Evolutionary conservation across 2,329 filamentous ascomycete species (phyloP).

Genomic region (Fusarium tricinctum): DNA sequence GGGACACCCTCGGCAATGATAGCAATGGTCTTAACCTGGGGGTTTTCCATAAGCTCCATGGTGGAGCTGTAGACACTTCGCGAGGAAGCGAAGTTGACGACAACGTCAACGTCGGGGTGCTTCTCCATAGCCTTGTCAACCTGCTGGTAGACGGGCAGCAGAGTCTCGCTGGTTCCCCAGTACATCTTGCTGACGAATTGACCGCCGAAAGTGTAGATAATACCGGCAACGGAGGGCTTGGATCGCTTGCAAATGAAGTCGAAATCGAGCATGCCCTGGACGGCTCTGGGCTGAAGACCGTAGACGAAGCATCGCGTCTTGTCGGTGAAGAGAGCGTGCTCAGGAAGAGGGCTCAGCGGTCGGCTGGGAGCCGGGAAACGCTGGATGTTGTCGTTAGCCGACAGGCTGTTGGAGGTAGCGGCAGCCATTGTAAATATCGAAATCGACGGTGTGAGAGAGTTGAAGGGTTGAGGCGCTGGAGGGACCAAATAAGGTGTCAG

Average conservation of each 20-base stretch:
- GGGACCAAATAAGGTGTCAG: slow-evolving; percentile 45
- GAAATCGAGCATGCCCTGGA: slow-evolving; percentile 97
- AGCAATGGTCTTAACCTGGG: slow-evolving; percentile 98
- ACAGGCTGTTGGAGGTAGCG: slow-evolving; percentile 68
- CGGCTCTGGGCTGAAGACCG: slow-evolving; percentile 94
- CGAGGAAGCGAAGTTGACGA: slow-evolving; percentile 99
- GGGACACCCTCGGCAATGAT: slow-evolving; percentile 99
- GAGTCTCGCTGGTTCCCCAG: slow-evolving; percentile 99
- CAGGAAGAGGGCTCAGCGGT: slow-evolving; percentile 87
- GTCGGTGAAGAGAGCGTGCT: slow-evolving; percentile 95
- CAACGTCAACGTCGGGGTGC: slow-evolving; percentile 96
- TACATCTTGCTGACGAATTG: slow-evolving; percentile 99
- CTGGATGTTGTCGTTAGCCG: slow-evolving; percentile 98
- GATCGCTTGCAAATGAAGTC: slow-evolving; percentile 99
- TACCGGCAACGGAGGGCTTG: slow-evolving; percentile 95
- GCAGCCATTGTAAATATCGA: slow-evolving; percentile 64
- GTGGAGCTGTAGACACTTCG: slow-evolving; percentile 99
- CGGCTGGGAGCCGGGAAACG: slow-evolving; percentile 95
- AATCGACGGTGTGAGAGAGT: slow-evolving; percentile 41
- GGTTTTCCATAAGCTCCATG: slow-evolving; percentile 97
- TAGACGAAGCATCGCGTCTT: slow-evolving; percentile 99
- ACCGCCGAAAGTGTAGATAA: slow-evolving; percentile 99
- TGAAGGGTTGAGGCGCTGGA: slow-evolving; percentile 40
- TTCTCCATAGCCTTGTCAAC: slow-evolving; percentile 93
- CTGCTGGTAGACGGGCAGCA: slow-evolving; percentile 97